Conservation (phyloP, 768 basidiomycete genomes). For the Mycena rosella region DNA sequence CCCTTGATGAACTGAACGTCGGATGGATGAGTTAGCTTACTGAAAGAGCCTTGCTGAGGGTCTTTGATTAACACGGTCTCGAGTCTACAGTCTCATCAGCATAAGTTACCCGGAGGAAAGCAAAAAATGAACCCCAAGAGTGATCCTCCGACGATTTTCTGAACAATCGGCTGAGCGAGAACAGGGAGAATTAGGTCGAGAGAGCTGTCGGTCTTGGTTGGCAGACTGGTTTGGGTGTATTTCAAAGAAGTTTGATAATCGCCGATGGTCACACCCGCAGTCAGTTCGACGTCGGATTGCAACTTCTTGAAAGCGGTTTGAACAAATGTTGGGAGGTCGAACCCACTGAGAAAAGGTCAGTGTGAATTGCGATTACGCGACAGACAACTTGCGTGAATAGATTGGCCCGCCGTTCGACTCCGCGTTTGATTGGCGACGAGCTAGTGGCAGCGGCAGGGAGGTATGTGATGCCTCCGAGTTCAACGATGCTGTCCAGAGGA, state of each 20-base stretch:
- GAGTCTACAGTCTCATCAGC: slow-evolving; percentile 54
- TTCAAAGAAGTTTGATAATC: slow-evolving; percentile 72
- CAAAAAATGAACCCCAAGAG: slow-evolving; percentile 59
- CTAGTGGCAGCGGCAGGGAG: slow-evolving; percentile 54
- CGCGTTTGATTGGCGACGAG: slow-evolving; percentile 43
- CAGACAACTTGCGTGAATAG: slow-evolving; percentile 64
- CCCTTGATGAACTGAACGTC: neutral
- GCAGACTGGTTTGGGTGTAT: slow-evolving; percentile 69
- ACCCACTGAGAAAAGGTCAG: slow-evolving; percentile 58
- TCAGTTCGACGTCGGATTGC: slow-evolving; percentile 69
- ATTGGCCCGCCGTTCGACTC: slow-evolving; percentile 49
- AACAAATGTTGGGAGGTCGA: slow-evolving; percentile 72
- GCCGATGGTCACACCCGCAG: slow-evolving; percentile 70
- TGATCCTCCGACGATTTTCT: slow-evolving; percentile 73
- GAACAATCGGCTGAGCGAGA: slow-evolving; percentile 81
- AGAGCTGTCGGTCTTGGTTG: slow-evolving; percentile 70
- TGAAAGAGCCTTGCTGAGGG: slow-evolving; percentile 69
- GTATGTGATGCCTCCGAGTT: slow-evolving; percentile 76
- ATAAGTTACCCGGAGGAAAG: neutral
- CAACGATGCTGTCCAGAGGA: slow-evolving; percentile 76
- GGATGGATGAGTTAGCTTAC: slow-evolving; percentile 46
- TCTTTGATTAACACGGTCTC: slow-evolving; percentile 72
- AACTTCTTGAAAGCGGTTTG: slow-evolving; percentile 76
- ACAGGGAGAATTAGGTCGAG: slow-evolving; percentile 75
- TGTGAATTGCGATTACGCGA: neutral